These are phyloP conservation scores for Rostrohypoxylon terebratum DNA, from an alignment of 495 filamentous ascomycete species.

Conservation along the genomic window DNA sequence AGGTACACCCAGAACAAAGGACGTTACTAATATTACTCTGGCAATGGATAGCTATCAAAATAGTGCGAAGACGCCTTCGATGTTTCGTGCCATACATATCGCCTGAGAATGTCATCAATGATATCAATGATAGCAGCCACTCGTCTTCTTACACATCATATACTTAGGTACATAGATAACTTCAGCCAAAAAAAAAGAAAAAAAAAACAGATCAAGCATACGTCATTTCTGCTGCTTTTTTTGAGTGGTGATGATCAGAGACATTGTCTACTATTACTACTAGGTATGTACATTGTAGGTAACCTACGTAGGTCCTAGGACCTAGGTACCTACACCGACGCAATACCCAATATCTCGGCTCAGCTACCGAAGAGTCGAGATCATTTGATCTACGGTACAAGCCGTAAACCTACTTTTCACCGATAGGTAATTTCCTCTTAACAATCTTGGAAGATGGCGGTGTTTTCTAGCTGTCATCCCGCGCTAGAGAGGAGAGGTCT, in stretches of 20 bases:
- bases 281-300: too few species aligned
- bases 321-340: too few species aligned
- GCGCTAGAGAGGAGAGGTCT: neutral
- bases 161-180: neutral
- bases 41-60: slow-evolving; percentile 4
- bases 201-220: slow-evolving; percentile 7
- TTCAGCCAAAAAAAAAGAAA: too few species aligned
- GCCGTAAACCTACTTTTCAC: neutral
- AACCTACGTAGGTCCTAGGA: neutral
- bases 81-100: neutral
- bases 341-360: neutral
- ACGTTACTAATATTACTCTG: neutral
- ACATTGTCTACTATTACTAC: neutral
- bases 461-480: slow-evolving; percentile 5
- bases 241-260: neutral
- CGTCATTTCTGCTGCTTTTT: slow-evolving; percentile 35
- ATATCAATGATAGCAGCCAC: neutral
- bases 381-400: neutral
- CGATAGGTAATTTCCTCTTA: slow-evolving; percentile 10
- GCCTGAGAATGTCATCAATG: neutral
- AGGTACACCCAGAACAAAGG: neutral
- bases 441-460: neutral
- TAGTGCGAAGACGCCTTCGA: neutral
- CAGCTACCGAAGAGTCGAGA: neutral
- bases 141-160: neutral